Base-by-base conservation (phyloP, 192 early-diverging fungal genomes). In the Coemansia sp. region DNA sequence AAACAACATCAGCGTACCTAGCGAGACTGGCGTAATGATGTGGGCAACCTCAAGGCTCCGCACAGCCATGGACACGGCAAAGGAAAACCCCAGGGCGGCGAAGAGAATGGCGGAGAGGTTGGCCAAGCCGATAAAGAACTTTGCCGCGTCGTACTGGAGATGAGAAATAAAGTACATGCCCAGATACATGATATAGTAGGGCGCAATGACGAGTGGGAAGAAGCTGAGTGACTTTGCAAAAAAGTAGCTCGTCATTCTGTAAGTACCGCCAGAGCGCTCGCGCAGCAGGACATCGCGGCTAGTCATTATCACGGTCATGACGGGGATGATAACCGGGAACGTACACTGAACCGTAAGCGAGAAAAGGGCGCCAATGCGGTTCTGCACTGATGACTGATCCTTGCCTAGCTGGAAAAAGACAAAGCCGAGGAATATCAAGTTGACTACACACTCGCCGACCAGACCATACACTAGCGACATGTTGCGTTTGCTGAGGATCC, bases 201-300 rank as follows among this genome's bases (percentile, higher is more conserved):
- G 67, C 42, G 63, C 31, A 13, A 62, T 67, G 8, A 67, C 65
- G 18, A 79, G 39, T 18, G 77, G 77, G 59, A 83, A 66, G 28
- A 83, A 72, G 57, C 80, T 82, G 9, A 89, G 61, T 21, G 86
- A 63, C 53, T 86, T 87, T n/a, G 88, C 84, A 64, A 86, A 57
- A 55, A 82, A 90, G 56, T 78, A 88, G 42, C 83, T 74, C 7
- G 83, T 71, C 55, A 85, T 70, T 16, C 90, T 69, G 82, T 90
- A 92, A 10, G 84, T 78, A 2, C 86, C 86, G 18, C 75, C 67
- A 9, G 86, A 82, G 5, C 89, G 76, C 72, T 92, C 90, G 14
- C 88, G 85, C 34, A 76, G 26, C 59, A 87, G 70, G 21, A 86
- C 81, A n/a, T 51, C 64, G 20, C 79, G 78, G 21, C 84, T 73